A percentile compares a stretch with the other conserved stretches of the same genome.
These are phyloP conservation scores for Oryza australiensis DNA, from an alignment of 176 grass and related monocot species.

Conservation along the genomic window DNA sequence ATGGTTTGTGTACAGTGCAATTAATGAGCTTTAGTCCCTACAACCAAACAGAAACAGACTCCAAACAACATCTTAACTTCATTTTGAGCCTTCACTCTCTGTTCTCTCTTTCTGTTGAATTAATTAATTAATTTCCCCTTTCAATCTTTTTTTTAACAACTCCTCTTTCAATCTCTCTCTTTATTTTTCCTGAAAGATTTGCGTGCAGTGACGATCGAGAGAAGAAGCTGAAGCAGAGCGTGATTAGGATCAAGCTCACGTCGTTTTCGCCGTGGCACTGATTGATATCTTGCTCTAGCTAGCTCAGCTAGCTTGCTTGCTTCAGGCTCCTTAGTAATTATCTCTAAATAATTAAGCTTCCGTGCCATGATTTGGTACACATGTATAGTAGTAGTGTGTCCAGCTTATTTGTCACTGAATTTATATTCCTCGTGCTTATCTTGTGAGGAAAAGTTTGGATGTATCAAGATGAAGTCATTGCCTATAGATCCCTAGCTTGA, in stretches of 20 bases:
- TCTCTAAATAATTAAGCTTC: constrained; percentile 13
- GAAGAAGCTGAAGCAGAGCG: neutral
- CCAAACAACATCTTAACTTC: too few relatives aligned
- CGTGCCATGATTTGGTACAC: constrained; percentile 10
- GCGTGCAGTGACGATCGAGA: neutral
- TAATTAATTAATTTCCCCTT: neutral
- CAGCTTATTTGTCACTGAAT: neutral
- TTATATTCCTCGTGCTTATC: constrained; percentile 27
- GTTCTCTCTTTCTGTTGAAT: neutral
- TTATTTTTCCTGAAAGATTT: neutral
- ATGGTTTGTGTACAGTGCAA: too few relatives aligned
- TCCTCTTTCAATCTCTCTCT: neutral
- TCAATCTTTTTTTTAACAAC: neutral
- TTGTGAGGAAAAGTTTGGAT: neutral
- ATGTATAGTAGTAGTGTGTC: neutral
- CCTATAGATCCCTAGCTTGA: neutral
- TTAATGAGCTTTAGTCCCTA: too few relatives aligned
- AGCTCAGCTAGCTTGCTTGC: neutral
- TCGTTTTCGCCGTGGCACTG: constrained; percentile 49
- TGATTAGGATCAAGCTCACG: constrained; percentile 56
- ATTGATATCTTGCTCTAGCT: constrained; percentile 16
- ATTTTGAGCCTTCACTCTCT: neutral
- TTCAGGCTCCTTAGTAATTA: neutral
- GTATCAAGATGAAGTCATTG: neutral
- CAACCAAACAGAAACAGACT: too few relatives aligned